phyloP scores from a whole-genome alignment of 2,329 filamentous ascomycete species.

The Annulohypoxylon truncatum region DNA sequence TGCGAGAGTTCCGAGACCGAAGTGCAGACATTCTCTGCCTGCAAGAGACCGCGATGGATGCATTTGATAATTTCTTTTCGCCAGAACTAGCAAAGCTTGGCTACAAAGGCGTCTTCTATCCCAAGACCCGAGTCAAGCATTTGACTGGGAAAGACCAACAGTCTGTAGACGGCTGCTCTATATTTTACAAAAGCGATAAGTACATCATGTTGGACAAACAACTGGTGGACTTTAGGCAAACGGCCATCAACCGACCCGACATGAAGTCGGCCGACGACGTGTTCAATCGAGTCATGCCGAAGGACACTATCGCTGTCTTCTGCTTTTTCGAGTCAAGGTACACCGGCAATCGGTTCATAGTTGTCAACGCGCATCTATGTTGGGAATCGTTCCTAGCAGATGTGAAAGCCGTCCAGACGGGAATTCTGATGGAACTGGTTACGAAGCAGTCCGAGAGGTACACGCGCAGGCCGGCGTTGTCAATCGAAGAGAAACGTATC shows the following conservation, averaged over 20 bases:
- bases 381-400: constrained; percentile 94
- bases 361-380: constrained; percentile 93
- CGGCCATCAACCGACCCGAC: constrained; percentile 92
- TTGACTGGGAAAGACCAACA: constrained; percentile 91
- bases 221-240: constrained; percentile 89
- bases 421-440: constrained; percentile 92
- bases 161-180: constrained; percentile 94
- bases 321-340: constrained; percentile 91
- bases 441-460: constrained; percentile 89
- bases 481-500: constrained; percentile 81
- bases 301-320: constrained; percentile 94
- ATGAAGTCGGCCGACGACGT: constrained; percentile 98
- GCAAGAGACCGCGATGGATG: constrained; percentile 93
- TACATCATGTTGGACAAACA: constrained; percentile 95
- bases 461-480: constrained; percentile 74
- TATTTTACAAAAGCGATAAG: constrained; percentile 96
- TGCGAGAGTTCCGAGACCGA: constrained; percentile 82
- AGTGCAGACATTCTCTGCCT: constrained; percentile 91
- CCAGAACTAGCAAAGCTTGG: constrained; percentile 86
- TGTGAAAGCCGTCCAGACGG: constrained; percentile 96
- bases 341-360: constrained; percentile 90
- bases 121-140: constrained; percentile 88
- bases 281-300: constrained; percentile 98
- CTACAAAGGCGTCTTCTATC: constrained; percentile 95
- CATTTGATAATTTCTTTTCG: constrained; percentile 90